phyloP scores from a whole-genome alignment of 495 filamentous ascomycete species.

The Monascus purpureus region DNA sequence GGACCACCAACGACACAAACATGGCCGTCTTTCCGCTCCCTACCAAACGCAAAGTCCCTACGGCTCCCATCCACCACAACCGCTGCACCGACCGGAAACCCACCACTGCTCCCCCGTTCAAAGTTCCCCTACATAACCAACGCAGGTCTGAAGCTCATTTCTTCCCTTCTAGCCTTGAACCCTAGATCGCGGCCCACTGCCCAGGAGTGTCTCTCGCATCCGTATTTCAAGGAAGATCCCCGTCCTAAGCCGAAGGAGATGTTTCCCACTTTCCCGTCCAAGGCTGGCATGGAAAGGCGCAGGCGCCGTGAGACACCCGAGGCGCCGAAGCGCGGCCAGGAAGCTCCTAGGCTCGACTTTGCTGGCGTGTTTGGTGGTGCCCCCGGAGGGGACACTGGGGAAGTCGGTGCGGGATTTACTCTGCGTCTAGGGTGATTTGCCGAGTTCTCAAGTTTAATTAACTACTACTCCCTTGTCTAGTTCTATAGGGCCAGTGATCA shows the following conservation, averaged over 20 bases:
- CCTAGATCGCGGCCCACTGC: slow-evolving; percentile 59
- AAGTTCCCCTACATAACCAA: slow-evolving; percentile 72
- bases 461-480: too few relatives aligned
- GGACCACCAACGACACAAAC: slow-evolving; percentile 75
- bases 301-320: slow-evolving; percentile 61
- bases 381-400: slow-evolving; percentile 50
- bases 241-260: slow-evolving; percentile 72
- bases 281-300: slow-evolving; percentile 82
- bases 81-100: slow-evolving; percentile 7
- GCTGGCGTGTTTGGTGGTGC: slow-evolving; percentile 71
- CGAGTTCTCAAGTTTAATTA: not conserved
- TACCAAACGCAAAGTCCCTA: slow-evolving; percentile 79
- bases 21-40: slow-evolving; percentile 77
- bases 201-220: slow-evolving; percentile 55
- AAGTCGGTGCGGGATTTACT: slow-evolving; percentile 72
- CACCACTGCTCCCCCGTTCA: slow-evolving; percentile 37
- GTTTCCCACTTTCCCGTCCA: slow-evolving; percentile 88
- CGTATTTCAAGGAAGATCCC: slow-evolving; percentile 83
- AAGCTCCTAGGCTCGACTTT: slow-evolving; percentile 52
- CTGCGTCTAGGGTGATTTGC: slow-evolving; percentile 46
- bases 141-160: slow-evolving; percentile 57
- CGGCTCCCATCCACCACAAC: slow-evolving; percentile 48
- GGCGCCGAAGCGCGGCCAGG: slow-evolving; percentile 66
- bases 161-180: slow-evolving; percentile 57
- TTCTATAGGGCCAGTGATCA: too few relatives aligned